Evolutionary conservation across 805 yeast genomes (phyloP).

Genomic region (Hanseniaspora pseudoguilliermondii): DNA sequence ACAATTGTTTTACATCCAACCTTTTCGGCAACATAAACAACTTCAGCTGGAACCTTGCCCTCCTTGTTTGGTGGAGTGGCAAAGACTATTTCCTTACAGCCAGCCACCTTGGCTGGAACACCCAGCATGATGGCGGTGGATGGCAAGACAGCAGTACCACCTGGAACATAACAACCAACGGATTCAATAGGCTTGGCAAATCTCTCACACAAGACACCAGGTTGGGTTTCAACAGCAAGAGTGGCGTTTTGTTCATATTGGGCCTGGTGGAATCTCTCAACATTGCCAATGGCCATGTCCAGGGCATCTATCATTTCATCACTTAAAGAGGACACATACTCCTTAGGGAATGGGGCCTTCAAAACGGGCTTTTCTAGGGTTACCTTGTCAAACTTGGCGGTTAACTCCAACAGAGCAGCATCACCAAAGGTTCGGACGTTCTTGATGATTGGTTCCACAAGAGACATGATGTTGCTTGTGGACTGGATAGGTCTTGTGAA

Average conservation of each 20-base stretch:
- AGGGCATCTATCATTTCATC: slow-evolving; percentile 71
- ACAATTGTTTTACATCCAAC: slow-evolving; percentile 85
- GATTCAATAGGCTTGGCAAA: slow-evolving; percentile 89
- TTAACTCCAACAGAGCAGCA: slow-evolving; percentile 71
- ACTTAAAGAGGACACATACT: slow-evolving; percentile 56
- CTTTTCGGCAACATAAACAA: slow-evolving; percentile 91
- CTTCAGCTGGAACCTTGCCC: slow-evolving; percentile 91
- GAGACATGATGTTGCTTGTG: slow-evolving; percentile 80
- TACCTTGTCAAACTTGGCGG: slow-evolving; percentile 86
- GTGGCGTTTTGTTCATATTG: slow-evolving; percentile 59
- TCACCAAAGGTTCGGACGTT: slow-evolving; percentile 71
- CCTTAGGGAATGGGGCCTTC: slow-evolving; percentile 74
- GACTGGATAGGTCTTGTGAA: slow-evolving; percentile 90
- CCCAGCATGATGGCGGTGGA: slow-evolving; percentile 97
- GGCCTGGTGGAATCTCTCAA: slow-evolving; percentile 84
- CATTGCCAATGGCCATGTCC: slow-evolving; percentile 80
- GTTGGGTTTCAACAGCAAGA: slow-evolving; percentile 76
- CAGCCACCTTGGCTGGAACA: slow-evolving; percentile 96
- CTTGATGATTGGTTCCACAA: slow-evolving; percentile 81
- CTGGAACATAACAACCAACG: slow-evolving; percentile 94
- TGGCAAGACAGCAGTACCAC: slow-evolving; percentile 97
- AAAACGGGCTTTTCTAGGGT: slow-evolving; percentile 57
- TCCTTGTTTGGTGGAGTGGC: slow-evolving; percentile 87
- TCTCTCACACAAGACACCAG: slow-evolving; percentile 88
- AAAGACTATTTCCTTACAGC: slow-evolving; percentile 78